Percentiles rank a stretch among this genome's conserved stretches.
These are phyloP conservation scores for Pycnococcus provasolii DNA, from an alignment of 139 green algal genomes.

Conservation along the genomic window DNA sequence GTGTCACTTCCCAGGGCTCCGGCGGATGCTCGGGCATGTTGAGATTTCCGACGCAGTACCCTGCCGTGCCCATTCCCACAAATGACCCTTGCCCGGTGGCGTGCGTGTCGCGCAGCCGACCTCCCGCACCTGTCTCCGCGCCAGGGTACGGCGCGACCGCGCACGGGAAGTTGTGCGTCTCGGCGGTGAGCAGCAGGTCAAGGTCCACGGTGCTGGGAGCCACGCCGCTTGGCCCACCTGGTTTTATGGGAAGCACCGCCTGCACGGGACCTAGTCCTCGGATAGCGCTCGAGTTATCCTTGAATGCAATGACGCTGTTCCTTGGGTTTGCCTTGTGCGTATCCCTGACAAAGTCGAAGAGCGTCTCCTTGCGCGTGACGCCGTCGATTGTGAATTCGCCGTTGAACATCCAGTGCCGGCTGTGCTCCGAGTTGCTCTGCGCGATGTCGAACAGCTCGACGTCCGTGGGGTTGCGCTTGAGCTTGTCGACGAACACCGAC, in stretches of 20 bases:
- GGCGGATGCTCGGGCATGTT: constrained; percentile 28
- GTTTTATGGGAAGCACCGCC: constrained; percentile 17
- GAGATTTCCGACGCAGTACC: constrained; percentile 96
- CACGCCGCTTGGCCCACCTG: constrained; percentile 55
- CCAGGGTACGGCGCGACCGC: constrained; percentile 59
- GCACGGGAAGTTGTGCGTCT: constrained; percentile 99
- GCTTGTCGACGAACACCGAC: constrained; percentile 53
- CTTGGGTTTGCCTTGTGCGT: constrained; percentile 52
- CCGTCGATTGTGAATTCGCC: constrained; percentile 85
- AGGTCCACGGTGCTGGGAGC: constrained; percentile 57
- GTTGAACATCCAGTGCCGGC: constrained; percentile 45
- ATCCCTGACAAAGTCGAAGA: constrained; percentile 74
- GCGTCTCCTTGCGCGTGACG: constrained; percentile 41
- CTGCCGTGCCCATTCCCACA: constrained; percentile 80
- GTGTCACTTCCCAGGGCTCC: constrained; percentile 41
- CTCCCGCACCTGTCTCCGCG: constrained; percentile 90
- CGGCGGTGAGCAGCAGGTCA: constrained; percentile 95
- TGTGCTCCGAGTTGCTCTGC: constrained; percentile 84
- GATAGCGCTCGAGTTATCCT: constrained; percentile 95
- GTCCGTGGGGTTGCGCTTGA: constrained; percentile 90
- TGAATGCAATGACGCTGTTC: constrained; percentile 97
- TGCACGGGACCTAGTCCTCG: constrained; percentile 64
- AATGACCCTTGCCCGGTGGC: constrained; percentile 93
- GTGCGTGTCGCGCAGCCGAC: constrained; percentile 95
- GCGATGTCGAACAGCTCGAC: constrained; percentile 99